Base-by-base conservation (phyloP, 495 filamentous ascomycete species). In the Rhizodiscina lignyota region DNA sequence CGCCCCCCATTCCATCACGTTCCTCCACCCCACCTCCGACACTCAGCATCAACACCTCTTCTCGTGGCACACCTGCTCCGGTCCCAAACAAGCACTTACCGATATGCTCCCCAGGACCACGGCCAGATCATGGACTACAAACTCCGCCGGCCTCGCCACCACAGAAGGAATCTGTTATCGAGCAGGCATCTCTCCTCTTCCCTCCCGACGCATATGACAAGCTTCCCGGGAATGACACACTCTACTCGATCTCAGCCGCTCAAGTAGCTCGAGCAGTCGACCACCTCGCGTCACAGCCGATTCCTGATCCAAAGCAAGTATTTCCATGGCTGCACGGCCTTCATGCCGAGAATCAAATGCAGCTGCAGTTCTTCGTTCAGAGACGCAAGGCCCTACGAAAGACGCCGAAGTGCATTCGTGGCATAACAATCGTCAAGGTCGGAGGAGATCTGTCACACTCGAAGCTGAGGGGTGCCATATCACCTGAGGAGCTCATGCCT, bases 301-400 rank as follows among this genome's bases (percentile, higher is more conserved):
- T 94, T 17, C 87, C 89, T 5, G 79, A 92, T 40, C 75, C 91
- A 1, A 64, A 71, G 6, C 66, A 72, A 40, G 77, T 94, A 44
- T 97, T 94, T 48, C 89, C 89, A n/a, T 97, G 89, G 89, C 66
- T 94, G 5, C 89, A 97, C 60, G 89, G 89, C 16, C 58, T 96
- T n/a, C 87, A 96, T 45, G 74, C 79, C 2, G 70, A 74, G 36
- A 97, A 96, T 48, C 74, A 82, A 29, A 65, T 93, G 36, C 89
- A 97, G 50, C 63, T 84, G 38, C 72, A 77, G 12, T 94, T 94
- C 61, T 94, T 97, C 56, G 71, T 72, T 37, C 70, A 77, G 13
- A 72, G 83, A 32, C 77, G 74, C 40, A 79, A 76, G 34, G 60
- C 72, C 1, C 60, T 79, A 39, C 66, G 81, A 33, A 74, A 71